These are phyloP conservation scores for Batrachochytrium dendrobatidis DNA, from an alignment of 371 early-diverging fungal species.

Conservation along the genomic window DNA sequence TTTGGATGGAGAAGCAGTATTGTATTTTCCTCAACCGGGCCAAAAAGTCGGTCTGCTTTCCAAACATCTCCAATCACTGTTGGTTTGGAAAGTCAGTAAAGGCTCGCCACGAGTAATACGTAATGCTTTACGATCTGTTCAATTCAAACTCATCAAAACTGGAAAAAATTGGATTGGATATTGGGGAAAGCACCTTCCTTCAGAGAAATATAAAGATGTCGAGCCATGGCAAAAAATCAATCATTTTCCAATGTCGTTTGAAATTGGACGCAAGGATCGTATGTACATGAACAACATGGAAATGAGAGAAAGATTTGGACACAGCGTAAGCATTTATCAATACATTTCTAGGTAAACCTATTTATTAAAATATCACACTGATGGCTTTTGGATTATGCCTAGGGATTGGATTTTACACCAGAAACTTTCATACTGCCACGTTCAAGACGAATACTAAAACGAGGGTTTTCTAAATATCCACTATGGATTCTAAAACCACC, in stretches of 20 bases:
- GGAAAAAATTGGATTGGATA: constrained; percentile 31
- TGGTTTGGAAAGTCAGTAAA: constrained; percentile 32
- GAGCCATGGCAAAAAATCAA: constrained; percentile 39
- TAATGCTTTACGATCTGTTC: constrained; percentile 18
- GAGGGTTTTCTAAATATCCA: constrained; percentile 18
- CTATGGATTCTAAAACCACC: constrained; percentile 42
- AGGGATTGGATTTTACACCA: constrained; percentile 29
- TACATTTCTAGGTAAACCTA: not conserved
- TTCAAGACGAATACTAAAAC: constrained; percentile 17
- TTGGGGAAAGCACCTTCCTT: constrained; percentile 36
- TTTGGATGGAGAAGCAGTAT: constrained; percentile 27
- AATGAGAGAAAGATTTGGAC: constrained; percentile 13
- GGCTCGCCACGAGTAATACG: constrained; percentile 35
- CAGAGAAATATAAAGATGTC: constrained; percentile 23
- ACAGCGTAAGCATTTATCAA: not conserved
- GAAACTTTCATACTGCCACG: constrained; percentile 28
- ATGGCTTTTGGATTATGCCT: not conserved
- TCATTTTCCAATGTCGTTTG: constrained; percentile 39
- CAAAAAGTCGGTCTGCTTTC: constrained; percentile 5
- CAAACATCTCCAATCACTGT: not conserved
- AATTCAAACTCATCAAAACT: constrained; percentile 27
- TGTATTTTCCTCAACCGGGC: constrained; percentile 28
- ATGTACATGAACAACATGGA: constrained; percentile 18
- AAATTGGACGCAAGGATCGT: constrained; percentile 38
- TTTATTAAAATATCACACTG: not conserved